These are phyloP conservation scores for Aaosphaeria pasadenensis DNA, from an alignment of 2,329 filamentous ascomycete genomes.

Conservation along the genomic window DNA sequence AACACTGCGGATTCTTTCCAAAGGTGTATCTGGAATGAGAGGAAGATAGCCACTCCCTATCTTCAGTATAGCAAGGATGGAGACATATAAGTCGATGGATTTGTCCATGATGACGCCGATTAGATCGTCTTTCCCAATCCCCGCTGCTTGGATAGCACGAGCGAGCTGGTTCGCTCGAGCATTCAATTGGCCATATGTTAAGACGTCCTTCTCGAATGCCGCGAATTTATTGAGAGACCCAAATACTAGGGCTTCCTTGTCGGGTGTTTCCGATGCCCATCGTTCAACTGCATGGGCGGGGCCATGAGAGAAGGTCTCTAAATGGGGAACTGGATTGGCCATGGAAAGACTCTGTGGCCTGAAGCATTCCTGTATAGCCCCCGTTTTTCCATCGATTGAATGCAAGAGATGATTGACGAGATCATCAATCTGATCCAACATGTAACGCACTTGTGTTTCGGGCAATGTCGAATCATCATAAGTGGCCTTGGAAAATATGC, in stretches of 20 bases:
- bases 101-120: constrained; percentile 79
- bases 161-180: constrained; percentile 62
- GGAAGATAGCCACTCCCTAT: constrained; percentile 78
- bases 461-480: constrained; percentile 57
- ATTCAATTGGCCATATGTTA: constrained; percentile 68
- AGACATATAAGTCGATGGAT: constrained; percentile 67
- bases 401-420: constrained; percentile 47
- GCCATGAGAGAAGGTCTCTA: constrained; percentile 16
- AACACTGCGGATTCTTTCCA: constrained; percentile 59
- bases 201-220: constrained; percentile 33
- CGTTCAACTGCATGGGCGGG: constrained; percentile 52
- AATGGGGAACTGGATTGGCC: constrained; percentile 36
- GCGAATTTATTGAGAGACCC: constrained; percentile 43
- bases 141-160: constrained; percentile 48
- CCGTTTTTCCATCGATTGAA: constrained; percentile 30
- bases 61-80: constrained; percentile 73
- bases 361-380: constrained; percentile 21
- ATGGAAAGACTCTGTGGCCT: constrained; percentile 34
- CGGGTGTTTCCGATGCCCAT: constrained; percentile 48
- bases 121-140: constrained; percentile 53
- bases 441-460: constrained; percentile 50
- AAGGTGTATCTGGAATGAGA: constrained; percentile 68
- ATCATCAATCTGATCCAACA: constrained; percentile 62
- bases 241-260: constrained; percentile 64
- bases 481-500: constrained; percentile 52